Evolutionary conservation across 495 filamentous ascomycete species (phyloP).

Genomic region (Acidiella bohemica): DNA sequence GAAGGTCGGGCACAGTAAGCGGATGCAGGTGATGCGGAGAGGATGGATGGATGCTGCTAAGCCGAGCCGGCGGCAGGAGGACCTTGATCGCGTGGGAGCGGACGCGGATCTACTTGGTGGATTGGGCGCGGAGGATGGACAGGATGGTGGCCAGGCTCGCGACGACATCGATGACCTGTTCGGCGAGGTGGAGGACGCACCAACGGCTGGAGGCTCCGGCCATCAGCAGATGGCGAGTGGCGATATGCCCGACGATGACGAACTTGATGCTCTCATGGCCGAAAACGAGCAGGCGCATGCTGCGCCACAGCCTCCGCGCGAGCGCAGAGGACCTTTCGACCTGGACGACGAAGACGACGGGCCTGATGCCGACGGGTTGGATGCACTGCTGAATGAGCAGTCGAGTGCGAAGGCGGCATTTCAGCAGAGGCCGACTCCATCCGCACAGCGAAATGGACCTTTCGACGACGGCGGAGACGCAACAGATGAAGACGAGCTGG

Average conservation of each 20-base stretch:
- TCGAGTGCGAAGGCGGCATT: slow-evolving; percentile 1
- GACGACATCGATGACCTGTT: slow-evolving; percentile 1
- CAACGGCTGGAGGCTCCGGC: neutral
- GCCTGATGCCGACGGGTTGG: neutral
- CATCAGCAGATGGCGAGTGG: neutral
- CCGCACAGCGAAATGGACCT: slow-evolving; percentile 1
- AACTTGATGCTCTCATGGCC: slow-evolving; percentile 22
- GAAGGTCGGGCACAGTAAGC: slow-evolving; percentile 74
- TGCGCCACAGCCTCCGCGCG: neutral
- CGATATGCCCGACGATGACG: slow-evolving; percentile 19
- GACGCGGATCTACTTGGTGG: slow-evolving; percentile 10
- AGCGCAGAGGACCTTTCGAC: slow-evolving; percentile 1
- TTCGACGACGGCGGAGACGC: slow-evolving; percentile 13
- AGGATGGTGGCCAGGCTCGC: too few species aligned
- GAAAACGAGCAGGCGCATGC: slow-evolving; percentile 6
- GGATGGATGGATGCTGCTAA: slow-evolving; percentile 79
- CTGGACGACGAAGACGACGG: neutral
- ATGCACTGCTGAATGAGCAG: neutral
- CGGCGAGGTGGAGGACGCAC: neutral
- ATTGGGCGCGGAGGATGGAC: neutral
- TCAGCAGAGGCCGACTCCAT: slow-evolving; percentile 7
- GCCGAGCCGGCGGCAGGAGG: slow-evolving; percentile 13
- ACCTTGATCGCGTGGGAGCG: slow-evolving; percentile 5
- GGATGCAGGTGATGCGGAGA: slow-evolving; percentile 55
- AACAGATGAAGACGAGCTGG: slow-evolving; percentile 35